These are phyloP conservation scores for Flaveria brownii DNA, from an alignment of 129 eudicot genomes.

Conservation along the genomic window DNA sequence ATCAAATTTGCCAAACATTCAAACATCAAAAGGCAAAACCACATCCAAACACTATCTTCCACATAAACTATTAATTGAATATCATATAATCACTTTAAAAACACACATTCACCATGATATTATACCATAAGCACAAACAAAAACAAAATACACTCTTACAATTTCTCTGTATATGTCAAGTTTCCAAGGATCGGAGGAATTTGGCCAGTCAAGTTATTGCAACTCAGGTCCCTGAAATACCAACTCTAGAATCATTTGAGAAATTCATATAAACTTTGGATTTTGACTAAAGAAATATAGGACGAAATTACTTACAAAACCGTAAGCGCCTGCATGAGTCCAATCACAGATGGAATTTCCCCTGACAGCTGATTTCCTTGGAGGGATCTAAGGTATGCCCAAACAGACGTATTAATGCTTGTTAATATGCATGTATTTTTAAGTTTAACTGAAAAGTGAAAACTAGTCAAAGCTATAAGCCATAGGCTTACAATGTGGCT, in stretches of 20 bases:
- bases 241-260: background rate
- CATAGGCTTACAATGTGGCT: constrained; percentile 80
- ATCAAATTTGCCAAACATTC: too few species aligned
- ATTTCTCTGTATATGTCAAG: constrained; percentile 81
- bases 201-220: constrained; percentile 72
- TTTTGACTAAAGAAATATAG: constrained; percentile 2
- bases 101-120: background rate
- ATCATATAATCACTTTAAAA: background rate
- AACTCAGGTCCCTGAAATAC: constrained; percentile 73
- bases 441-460: background rate
- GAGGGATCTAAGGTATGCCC: constrained; percentile 54
- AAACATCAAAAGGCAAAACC: background rate
- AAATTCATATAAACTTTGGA: background rate
- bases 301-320: constrained; percentile 66
- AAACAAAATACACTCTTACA: constrained; percentile 50
- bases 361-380: constrained; percentile 88
- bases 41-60: background rate
- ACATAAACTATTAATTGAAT: background rate
- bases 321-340: constrained; percentile 98
- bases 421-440: background rate
- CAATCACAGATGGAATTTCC: constrained; percentile 86
- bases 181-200: constrained; percentile 90
- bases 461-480: background rate
- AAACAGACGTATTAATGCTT: background rate
- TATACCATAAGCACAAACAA: background rate